Evolutionary conservation across 805 yeast species (phyloP).

Genomic region (Kuraishia capsulata): DNA sequence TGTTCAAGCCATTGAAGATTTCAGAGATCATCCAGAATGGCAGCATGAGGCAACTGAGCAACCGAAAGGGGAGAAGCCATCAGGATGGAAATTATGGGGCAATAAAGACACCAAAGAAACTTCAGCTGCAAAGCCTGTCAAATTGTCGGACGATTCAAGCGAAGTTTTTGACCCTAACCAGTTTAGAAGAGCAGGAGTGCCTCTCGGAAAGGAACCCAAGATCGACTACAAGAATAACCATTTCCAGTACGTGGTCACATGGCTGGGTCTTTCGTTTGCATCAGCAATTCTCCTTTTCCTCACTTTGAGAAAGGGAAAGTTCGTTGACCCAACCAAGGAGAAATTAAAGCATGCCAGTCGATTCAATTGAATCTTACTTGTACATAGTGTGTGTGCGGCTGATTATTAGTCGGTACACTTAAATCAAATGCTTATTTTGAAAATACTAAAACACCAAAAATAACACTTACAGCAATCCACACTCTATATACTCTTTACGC

Average conservation of each 20-base stretch:
- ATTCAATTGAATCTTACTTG: constrained; percentile 16
- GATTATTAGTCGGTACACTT: too few species aligned
- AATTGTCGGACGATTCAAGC: constrained; percentile 14
- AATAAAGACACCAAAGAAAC: not conserved
- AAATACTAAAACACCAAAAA: too few species aligned
- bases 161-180: constrained; percentile 45
- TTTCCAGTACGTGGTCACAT: constrained; percentile 83
- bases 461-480: too few species aligned
- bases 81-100: constrained; percentile 20
- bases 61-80: constrained; percentile 6
- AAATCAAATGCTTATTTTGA: too few species aligned
- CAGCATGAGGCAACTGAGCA: not conserved
- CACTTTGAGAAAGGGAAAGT: constrained; percentile 34
- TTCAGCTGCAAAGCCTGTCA: not conserved
- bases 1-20: constrained; percentile 63
- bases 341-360: constrained; percentile 41
- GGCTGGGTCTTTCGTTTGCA: constrained; percentile 82
- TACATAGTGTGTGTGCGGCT: constrained; percentile 23
- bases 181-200: constrained; percentile 76
- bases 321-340: constrained; percentile 30
- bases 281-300: constrained; percentile 58
- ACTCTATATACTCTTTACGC: too few species aligned
- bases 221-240: constrained; percentile 84
- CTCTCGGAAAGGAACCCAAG: constrained; percentile 76
- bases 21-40: constrained; percentile 54